Percentiles rank a stretch among this genome's conserved stretches.
Evolutionary conservation across 2,329 filamentous ascomycete genomes (phyloP).

Genomic region (Kalaharituber pfeilii): DNA sequence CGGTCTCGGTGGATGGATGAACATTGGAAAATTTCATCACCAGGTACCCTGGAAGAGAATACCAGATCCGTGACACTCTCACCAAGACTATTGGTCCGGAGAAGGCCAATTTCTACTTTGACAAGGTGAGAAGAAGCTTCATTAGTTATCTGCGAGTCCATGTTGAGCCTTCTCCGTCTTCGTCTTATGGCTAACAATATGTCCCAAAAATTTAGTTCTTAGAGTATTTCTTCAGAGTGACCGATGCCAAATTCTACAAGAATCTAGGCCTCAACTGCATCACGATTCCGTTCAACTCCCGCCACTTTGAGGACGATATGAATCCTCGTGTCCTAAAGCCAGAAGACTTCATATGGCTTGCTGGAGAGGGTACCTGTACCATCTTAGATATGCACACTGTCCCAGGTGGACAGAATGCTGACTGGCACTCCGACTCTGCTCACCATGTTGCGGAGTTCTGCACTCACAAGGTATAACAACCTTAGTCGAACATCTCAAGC

Average conservation of each 20-base stretch:
- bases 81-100: constrained; percentile 37
- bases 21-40: constrained; percentile 48
- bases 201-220: too few species aligned
- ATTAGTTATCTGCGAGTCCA: too few species aligned
- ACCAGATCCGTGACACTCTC: constrained; percentile 38
- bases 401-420: constrained; percentile 34
- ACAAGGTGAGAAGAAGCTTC: constrained; percentile 34
- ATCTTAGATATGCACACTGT: constrained; percentile 33
- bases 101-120: constrained; percentile 44
- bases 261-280: constrained; percentile 41
- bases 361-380: constrained; percentile 30
- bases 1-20: constrained; percentile 24
- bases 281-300: constrained; percentile 44
- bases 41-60: constrained; percentile 43
- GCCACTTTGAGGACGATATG: constrained; percentile 38
- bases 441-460: constrained; percentile 19
- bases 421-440: constrained; percentile 31
- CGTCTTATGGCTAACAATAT: too few species aligned
- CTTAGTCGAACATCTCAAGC: neutral
- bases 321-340: constrained; percentile 34
- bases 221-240: constrained; percentile 42
- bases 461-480: neutral
- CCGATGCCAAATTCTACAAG: constrained; percentile 41
- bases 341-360: constrained; percentile 33
- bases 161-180: too few species aligned